Conservation (phyloP, 768 basidiomycete genomes). For the Tylopilus balloui region DNA sequence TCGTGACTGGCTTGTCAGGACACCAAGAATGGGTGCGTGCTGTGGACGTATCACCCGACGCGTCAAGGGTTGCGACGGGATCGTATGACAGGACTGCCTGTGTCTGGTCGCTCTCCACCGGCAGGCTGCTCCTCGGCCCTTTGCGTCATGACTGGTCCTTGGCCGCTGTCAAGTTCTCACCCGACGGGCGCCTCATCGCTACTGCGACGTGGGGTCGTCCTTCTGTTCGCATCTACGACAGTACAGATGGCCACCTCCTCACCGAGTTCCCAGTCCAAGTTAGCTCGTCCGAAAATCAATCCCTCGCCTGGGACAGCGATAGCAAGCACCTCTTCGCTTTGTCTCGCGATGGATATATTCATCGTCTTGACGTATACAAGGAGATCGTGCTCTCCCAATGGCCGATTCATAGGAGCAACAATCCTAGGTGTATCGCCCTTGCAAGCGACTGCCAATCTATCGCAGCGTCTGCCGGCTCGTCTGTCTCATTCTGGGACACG, state of each 20-base stretch:
- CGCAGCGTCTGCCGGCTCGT: conserved; percentile 4
- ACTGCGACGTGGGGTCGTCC: conserved; percentile 1
- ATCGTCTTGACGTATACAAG: conserved; percentile 1
- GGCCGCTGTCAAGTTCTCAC: conserved; percentile 9
- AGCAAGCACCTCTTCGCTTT: conserved; percentile 9
- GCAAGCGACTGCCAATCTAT: conserved; percentile 1
- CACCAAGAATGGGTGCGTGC: conserved; percentile 6
- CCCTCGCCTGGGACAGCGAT: conserved; percentile 8
- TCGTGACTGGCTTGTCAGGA: background rate
- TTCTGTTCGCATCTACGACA: conserved; percentile 6
- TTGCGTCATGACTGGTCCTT: conserved; percentile 3
- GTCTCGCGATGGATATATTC: background rate
- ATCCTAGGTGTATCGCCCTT: conserved; percentile 2
- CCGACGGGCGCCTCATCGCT: conserved; percentile 4
- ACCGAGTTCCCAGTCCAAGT: conserved; percentile 3
- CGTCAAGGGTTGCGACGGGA: conserved; percentile 2
- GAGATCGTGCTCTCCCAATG: background rate
- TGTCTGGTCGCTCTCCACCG: conserved; percentile 3
- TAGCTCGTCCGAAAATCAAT: conserved; percentile 2
- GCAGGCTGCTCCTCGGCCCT: background rate
- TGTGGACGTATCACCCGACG: conserved; percentile 1
- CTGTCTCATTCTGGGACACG: conserved; percentile 11
- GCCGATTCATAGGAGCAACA: background rate
- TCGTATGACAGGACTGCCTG: conserved; percentile 8
- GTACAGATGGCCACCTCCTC: background rate